These are phyloP conservation scores for Vitis hybrid DNA, from an alignment of 177 flowering plant species.

Conservation along the genomic window DNA sequence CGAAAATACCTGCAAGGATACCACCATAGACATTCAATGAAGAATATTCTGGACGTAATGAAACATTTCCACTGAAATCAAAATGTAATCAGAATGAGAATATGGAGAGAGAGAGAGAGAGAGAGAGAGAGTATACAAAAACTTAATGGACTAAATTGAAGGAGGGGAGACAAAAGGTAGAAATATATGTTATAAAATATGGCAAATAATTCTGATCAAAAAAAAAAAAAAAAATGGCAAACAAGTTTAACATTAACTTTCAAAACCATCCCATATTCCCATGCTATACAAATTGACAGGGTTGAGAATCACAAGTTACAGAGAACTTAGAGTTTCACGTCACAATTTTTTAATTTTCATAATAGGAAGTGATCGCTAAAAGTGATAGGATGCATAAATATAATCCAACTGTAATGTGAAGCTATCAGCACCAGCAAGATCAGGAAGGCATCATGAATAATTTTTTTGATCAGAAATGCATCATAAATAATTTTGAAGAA, in stretches of 20 bases:
- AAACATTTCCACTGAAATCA: constrained; percentile 76
- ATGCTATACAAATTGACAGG: not conserved
- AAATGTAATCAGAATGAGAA: constrained; percentile 16
- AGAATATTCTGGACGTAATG: constrained; percentile 45
- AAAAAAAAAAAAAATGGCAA: not conserved
- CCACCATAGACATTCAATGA: constrained; percentile 67
- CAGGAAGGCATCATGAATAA: too few relatives aligned
- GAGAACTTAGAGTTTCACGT: not conserved
- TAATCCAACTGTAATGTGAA: too few relatives aligned
- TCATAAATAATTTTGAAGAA: too few relatives aligned
- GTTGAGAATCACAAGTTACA: not conserved
- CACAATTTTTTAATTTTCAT: not conserved
- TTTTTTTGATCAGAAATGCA: too few relatives aligned
- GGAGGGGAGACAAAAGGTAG: not conserved
- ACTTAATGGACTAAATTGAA: too few relatives aligned
- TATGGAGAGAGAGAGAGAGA: not conserved
- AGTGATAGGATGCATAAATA: too few relatives aligned
- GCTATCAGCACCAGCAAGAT: too few relatives aligned
- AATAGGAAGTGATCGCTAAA: too few relatives aligned
- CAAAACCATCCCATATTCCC: not conserved
- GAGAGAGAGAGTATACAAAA: not conserved
- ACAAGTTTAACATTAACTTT: not conserved
- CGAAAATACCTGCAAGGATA: constrained; percentile 81
- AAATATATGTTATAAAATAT: not conserved
- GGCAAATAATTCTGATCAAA: not conserved